These are phyloP conservation scores for Cornus suecica DNA, from an alignment of 148 eudicot species.

Conservation along the genomic window DNA sequence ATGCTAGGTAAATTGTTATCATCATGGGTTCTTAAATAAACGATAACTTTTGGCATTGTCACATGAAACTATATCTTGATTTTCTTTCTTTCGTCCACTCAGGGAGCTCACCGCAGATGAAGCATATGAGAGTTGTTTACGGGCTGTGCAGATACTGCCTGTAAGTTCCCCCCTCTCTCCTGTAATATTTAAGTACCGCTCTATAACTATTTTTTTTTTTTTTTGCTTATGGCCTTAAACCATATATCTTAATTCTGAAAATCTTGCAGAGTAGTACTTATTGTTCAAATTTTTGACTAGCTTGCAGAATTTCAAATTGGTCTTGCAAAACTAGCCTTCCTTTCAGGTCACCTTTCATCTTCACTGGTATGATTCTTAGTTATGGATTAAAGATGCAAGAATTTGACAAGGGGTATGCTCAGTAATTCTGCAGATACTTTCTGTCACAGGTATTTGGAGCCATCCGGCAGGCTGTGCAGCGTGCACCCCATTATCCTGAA, in stretches of 20 bases:
- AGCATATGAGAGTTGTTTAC: constrained; percentile 95
- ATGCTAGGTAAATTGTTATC: constrained; percentile 45
- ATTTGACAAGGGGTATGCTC: too few relatives aligned
- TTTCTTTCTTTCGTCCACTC: constrained; percentile 1
- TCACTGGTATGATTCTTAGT: constrained; percentile 56
- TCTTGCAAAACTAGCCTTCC: constrained; percentile 80
- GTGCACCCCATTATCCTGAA: constrained; percentile 81
- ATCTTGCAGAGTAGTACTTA: constrained; percentile 15
- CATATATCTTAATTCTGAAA: not conserved
- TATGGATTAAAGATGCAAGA: not conserved
- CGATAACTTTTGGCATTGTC: not conserved
- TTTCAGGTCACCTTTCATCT: constrained; percentile 64
- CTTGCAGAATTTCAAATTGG: constrained; percentile 92
- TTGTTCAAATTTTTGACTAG: constrained; percentile 36
- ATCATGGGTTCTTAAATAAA: not conserved
- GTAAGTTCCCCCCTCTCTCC: constrained; percentile 36
- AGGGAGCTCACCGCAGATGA: constrained; percentile 72
- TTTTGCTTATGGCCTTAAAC: constrained; percentile 12
- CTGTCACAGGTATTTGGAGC: constrained; percentile 74
- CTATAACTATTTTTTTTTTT: not conserved
- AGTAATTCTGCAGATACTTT: constrained; percentile 5
- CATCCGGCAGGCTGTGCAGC: constrained; percentile 83
- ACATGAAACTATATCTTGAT: constrained; percentile 4
- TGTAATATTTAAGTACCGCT: not conserved
- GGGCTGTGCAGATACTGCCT: constrained; percentile 82